Percentiles rank a stretch among this genome's conserved stretches.
These are phyloP conservation scores for Sarocladium strictum DNA, from an alignment of 2,329 filamentous ascomycete genomes.

Conservation along the genomic window DNA sequence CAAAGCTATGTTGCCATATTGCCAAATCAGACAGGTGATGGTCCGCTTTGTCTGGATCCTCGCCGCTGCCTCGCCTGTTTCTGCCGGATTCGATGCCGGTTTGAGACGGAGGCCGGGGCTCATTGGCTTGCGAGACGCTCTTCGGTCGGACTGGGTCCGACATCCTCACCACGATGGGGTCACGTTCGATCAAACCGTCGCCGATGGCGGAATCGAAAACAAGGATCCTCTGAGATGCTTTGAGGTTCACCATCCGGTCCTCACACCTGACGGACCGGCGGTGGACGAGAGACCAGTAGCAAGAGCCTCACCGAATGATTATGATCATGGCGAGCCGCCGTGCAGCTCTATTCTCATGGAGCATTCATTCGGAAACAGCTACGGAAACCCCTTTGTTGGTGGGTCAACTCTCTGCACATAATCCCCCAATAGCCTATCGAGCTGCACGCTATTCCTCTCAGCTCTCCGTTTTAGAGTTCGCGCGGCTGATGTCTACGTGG, in stretches of 20 bases:
- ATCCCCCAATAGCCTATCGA: background rate
- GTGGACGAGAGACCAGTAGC: slow-evolving; percentile 10
- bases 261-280: slow-evolving; percentile 37
- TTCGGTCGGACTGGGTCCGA: background rate
- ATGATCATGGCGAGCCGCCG: slow-evolving; percentile 12
- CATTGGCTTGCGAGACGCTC: background rate
- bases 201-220: background rate
- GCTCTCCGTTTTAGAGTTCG: slow-evolving; percentile 11
- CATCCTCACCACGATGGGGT: background rate
- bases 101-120: background rate
- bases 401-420: slow-evolving; percentile 24
- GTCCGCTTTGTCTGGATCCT: slow-evolving; percentile 5
- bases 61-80: background rate
- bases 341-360: slow-evolving; percentile 60
- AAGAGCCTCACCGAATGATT: slow-evolving; percentile 9
- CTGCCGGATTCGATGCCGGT: slow-evolving; percentile 4
- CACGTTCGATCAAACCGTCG: background rate
- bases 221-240: slow-evolving; percentile 46
- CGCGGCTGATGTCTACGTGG: background rate
- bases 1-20: background rate
- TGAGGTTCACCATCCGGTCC: slow-evolving; percentile 62
- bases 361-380: slow-evolving; percentile 66
- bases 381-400: slow-evolving; percentile 69
- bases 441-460: background rate
- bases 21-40: background rate